phyloP scores from a whole-genome alignment of 768 basidiomycete genomes.

The Pisolithus tinctorius region DNA sequence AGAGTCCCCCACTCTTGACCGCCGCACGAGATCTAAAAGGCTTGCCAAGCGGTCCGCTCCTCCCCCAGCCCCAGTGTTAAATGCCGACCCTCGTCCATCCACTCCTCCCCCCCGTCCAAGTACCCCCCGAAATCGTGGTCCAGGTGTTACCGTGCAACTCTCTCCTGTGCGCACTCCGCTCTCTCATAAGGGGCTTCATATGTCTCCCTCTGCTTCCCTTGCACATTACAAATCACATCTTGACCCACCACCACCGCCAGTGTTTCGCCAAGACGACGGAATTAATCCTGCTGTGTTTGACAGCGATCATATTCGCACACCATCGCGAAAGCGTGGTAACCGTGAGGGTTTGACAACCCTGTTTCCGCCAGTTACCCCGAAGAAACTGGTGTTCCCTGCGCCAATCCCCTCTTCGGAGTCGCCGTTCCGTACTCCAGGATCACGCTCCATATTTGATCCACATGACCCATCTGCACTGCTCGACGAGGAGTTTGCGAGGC shows the following conservation, averaged over 20 bases:
- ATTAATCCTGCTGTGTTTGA: slow-evolving; percentile 33
- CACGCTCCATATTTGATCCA: slow-evolving; percentile 52
- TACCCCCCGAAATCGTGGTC: slow-evolving; percentile 26
- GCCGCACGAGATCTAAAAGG: slow-evolving; percentile 23
- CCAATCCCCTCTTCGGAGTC: slow-evolving; percentile 27
- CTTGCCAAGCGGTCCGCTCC: slow-evolving; percentile 11
- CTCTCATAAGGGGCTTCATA: slow-evolving; percentile 61
- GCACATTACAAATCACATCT: slow-evolving; percentile 64
- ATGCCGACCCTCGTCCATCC: slow-evolving; percentile 13
- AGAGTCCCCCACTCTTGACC: slow-evolving; percentile 40
- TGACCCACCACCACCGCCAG: slow-evolving; percentile 49
- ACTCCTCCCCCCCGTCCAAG: slow-evolving; percentile 35
- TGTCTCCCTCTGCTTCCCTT: slow-evolving; percentile 61
- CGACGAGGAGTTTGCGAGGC: slow-evolving; percentile 64
- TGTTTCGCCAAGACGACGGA: slow-evolving; percentile 20
- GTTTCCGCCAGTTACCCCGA: slow-evolving; percentile 38
- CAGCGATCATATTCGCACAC: slow-evolving; percentile 37
- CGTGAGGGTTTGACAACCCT: slow-evolving; percentile 19
- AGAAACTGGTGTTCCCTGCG: slow-evolving; percentile 31
- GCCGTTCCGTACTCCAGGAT: slow-evolving; percentile 44
- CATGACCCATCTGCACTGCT: slow-evolving; percentile 62
- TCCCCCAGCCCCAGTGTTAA: slow-evolving; percentile 21
- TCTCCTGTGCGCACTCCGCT: slow-evolving; percentile 62
- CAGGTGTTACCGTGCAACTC: slow-evolving; percentile 31
- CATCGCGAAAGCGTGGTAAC: slow-evolving; percentile 35